These are phyloP conservation scores for Diaporthe eres DNA, from an alignment of 2,329 filamentous ascomycete species.

Conservation along the genomic window DNA sequence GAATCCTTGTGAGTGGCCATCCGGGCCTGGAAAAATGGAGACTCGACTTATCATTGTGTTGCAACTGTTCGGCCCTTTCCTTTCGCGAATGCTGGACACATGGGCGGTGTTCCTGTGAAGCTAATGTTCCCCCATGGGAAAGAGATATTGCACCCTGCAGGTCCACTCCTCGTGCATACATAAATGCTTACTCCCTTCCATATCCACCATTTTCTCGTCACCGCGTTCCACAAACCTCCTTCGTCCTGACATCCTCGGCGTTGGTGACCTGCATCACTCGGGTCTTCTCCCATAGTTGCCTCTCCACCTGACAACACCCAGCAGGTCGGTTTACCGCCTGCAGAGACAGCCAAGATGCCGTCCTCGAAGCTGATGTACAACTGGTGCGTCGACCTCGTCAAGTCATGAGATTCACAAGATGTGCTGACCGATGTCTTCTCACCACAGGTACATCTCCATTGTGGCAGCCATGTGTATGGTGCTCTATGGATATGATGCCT, in stretches of 20 bases:
- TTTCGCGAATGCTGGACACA: background rate
- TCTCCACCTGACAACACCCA: background rate
- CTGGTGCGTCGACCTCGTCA: conserved; percentile 41
- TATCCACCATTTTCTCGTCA: background rate
- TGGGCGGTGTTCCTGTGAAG: background rate
- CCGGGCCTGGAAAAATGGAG: conserved; percentile 19
- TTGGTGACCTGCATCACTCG: background rate
- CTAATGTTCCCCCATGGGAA: background rate
- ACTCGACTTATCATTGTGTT: conserved; percentile 16
- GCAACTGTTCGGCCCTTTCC: conserved; percentile 15
- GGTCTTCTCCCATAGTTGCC: background rate
- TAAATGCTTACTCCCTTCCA: conserved; percentile 10
- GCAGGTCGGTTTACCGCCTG: conserved; percentile 35
- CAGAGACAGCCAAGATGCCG: conserved; percentile 45
- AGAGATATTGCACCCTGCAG: background rate
- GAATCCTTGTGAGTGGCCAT: conserved; percentile 8
- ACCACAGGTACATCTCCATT: conserved; percentile 73
- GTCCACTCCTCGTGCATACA: conserved; percentile 1
- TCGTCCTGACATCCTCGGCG: background rate
- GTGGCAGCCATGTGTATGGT: conserved; percentile 83
- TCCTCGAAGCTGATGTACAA: conserved; percentile 47
- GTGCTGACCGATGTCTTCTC: background rate
- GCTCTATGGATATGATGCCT: conserved; percentile 81
- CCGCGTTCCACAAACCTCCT: background rate
- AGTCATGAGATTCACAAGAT: too few species aligned